These are phyloP conservation scores for Amanita phalloides DNA, from an alignment of 768 basidiomycete species.

Conservation along the genomic window DNA sequence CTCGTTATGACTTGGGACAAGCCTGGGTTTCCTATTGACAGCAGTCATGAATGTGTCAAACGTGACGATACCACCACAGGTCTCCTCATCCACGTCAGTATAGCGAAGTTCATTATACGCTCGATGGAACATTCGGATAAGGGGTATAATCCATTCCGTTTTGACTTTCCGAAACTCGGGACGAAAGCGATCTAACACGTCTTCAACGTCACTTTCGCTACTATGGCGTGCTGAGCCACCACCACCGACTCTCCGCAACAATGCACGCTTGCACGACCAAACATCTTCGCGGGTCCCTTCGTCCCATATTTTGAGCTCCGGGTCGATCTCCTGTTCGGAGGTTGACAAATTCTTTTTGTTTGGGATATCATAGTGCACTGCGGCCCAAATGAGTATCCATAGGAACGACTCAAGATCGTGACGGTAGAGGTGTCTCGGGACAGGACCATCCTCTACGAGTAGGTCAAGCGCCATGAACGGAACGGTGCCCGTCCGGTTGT, in stretches of 20 bases:
- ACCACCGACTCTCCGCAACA: background rate
- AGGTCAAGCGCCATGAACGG: conserved; percentile 21
- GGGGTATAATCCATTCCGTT: conserved; percentile 10
- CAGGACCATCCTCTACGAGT: conserved; percentile 7
- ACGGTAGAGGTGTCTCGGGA: conserved; percentile 13
- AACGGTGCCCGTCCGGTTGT: conserved; percentile 14
- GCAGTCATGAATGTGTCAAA: conserved; percentile 13
- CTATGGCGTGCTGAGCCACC: background rate
- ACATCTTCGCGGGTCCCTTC: background rate
- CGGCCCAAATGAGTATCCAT: conserved; percentile 16
- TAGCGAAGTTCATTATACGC: conserved; percentile 2
- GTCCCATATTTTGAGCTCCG: conserved; percentile 4
- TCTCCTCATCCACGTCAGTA: conserved; percentile 4
- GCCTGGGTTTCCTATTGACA: conserved; percentile 6
- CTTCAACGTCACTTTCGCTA: background rate
- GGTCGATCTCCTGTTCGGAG: background rate
- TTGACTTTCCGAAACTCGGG: conserved; percentile 4
- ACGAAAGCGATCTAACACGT: conserved; percentile 1
- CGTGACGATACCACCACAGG: conserved; percentile 9
- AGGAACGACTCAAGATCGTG: conserved; percentile 18
- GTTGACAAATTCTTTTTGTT: conserved; percentile 3
- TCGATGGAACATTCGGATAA: conserved; percentile 2
- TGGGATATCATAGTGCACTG: conserved; percentile 11
- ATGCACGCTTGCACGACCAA: background rate
- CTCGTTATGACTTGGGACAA: background rate